Evolutionary conservation across 352 stramenopile species (phyloP).

Genomic region (Globisporangium barbulae): DNA sequence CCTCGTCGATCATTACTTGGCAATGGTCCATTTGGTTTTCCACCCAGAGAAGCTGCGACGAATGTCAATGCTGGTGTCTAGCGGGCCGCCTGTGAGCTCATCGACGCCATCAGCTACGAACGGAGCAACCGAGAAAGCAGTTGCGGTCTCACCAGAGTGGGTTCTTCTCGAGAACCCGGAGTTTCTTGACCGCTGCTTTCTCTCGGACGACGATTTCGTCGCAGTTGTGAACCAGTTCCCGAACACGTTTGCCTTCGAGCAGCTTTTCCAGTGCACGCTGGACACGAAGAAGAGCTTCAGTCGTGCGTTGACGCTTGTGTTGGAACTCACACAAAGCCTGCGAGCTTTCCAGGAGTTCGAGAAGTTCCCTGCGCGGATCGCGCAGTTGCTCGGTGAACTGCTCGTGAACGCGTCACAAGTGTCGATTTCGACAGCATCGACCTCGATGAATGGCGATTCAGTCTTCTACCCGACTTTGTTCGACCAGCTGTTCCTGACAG

Average conservation of each 20-base stretch:
- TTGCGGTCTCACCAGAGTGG: slow-evolving; percentile 65
- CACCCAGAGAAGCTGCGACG: slow-evolving; percentile 77
- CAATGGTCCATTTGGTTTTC: slow-evolving; percentile 85
- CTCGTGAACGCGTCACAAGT: slow-evolving; percentile 52
- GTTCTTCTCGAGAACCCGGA: slow-evolving; percentile 82
- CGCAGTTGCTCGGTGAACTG: slow-evolving; percentile 64
- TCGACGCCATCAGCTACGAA: slow-evolving; percentile 23
- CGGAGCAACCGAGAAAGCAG: slow-evolving; percentile 15
- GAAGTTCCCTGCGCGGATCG: slow-evolving; percentile 66
- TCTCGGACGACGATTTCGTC: slow-evolving; percentile 85
- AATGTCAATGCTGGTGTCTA: slow-evolving; percentile 72
- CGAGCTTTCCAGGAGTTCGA: slow-evolving; percentile 80
- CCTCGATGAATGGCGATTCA: slow-evolving; percentile 21
- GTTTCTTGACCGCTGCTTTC: slow-evolving; percentile 71
- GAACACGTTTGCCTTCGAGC: slow-evolving; percentile 76
- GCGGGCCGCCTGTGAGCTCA: slow-evolving; percentile 30
- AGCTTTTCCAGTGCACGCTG: slow-evolving; percentile 62
- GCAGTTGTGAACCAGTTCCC: slow-evolving; percentile 84
- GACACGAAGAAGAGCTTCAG: slow-evolving; percentile 82
- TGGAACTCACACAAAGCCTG: slow-evolving; percentile 73
- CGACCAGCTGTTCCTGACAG: slow-evolving; percentile 83
- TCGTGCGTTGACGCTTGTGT: slow-evolving; percentile 62
- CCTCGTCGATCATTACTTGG: slow-evolving; percentile 81
- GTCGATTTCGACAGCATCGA: slow-evolving; percentile 38
- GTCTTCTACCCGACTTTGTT: slow-evolving; percentile 78